Evolutionary conservation across 78 protist genomes (phyloP).

Genomic region (Dictyostelium brefeldianum): DNA sequence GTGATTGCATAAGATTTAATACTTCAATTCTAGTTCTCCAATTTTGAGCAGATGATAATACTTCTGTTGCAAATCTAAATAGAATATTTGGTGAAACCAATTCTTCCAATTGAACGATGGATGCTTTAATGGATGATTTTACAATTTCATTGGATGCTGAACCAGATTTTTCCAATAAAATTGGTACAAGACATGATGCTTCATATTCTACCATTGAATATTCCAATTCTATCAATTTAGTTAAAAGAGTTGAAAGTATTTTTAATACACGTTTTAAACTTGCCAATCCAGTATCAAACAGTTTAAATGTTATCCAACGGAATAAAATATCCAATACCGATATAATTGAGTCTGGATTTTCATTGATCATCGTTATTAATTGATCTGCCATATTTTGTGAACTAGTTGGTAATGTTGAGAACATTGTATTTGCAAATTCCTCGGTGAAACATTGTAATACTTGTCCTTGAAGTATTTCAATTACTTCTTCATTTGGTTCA

Average conservation of each 20-base stretch:
- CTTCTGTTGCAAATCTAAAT: constrained; percentile 28
- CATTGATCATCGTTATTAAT: background rate
- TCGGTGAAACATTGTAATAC: constrained; percentile 44
- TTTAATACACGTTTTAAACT: constrained; percentile 29
- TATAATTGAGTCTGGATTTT: constrained; percentile 8
- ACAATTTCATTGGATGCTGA: constrained; percentile 24
- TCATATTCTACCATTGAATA: constrained; percentile 52
- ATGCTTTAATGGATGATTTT: constrained; percentile 6
- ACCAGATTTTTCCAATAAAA: constrained; percentile 30
- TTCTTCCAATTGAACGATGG: constrained; percentile 12
- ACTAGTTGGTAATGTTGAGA: constrained; percentile 49
- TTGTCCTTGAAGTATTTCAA: constrained; percentile 50
- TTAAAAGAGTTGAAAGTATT: background rate
- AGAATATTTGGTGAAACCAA: constrained; percentile 27
- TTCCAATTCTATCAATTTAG: constrained; percentile 20
- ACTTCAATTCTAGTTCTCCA: constrained; percentile 68
- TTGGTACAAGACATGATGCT: constrained; percentile 55
- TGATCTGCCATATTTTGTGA: constrained; percentile 25
- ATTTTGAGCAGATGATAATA: constrained; percentile 7
- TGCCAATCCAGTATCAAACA: constrained; percentile 33
- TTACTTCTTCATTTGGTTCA: constrained; percentile 30
- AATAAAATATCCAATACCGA: constrained; percentile 50
- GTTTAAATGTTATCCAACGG: constrained; percentile 58
- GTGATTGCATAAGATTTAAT: constrained; percentile 3
- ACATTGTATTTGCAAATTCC: constrained; percentile 78